A percentile compares a stretch with the other conserved stretches of the same genome.
These are phyloP conservation scores for Emergomyces pasteurianus DNA, from an alignment of 2,329 filamentous ascomycete genomes.

Conservation along the genomic window DNA sequence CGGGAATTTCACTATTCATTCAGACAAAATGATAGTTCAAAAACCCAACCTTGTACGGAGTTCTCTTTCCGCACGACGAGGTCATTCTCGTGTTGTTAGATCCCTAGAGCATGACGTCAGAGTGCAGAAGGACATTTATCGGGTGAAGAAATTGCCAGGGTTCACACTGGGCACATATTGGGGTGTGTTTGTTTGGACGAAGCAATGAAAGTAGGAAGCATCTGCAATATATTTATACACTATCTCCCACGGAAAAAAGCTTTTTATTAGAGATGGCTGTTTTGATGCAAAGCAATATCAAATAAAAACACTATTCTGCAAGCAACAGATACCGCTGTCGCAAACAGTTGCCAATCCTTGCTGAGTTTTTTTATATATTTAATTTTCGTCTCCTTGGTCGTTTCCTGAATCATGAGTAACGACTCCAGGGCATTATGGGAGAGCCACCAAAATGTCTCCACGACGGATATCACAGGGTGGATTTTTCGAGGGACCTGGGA, in stretches of 20 bases:
- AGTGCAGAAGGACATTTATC: neutral
- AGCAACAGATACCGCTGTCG: slow-evolving; percentile 11
- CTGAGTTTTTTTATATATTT: too few species aligned
- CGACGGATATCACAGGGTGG: neutral
- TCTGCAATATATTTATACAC: neutral
- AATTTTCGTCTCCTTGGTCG: slow-evolving; percentile 24
- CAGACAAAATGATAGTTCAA: neutral
- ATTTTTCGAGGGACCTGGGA: neutral
- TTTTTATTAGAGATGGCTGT: neutral
- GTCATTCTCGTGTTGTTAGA: neutral
- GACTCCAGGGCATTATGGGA: neutral
- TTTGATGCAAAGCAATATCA: neutral
- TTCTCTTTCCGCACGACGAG: too few species aligned
- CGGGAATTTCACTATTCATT: neutral
- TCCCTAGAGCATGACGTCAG: neutral
- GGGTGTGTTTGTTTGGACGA: too few species aligned
- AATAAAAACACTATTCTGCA: slow-evolving; percentile 17
- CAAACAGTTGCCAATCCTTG: slow-evolving; percentile 26
- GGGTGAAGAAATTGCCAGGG: neutral
- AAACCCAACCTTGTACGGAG: too few species aligned
- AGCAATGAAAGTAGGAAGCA: too few species aligned
- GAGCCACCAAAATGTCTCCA: neutral
- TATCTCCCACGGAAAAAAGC: neutral
- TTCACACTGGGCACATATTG: too few species aligned
- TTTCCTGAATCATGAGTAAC: neutral